Base-by-base conservation (phyloP, 2,329 filamentous ascomycete genomes). In the Fusarium tricinctum region DNA sequence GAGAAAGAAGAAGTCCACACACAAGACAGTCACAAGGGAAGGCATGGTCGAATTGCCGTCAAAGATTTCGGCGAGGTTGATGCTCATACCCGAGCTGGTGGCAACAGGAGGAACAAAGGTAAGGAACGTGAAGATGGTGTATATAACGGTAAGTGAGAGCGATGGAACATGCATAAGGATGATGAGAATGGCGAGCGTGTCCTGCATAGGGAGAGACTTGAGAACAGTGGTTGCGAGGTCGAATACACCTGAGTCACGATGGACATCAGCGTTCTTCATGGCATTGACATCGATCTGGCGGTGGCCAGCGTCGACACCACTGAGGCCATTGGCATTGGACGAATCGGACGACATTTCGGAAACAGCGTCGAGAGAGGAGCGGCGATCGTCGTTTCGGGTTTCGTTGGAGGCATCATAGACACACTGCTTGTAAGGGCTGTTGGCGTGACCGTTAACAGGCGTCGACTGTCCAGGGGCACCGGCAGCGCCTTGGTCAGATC, bases 181-280 rank as follows among this genome's bases (percentile, higher is more conserved):
- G 81, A 97, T 97, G 78, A 98, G 89, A 75, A 98, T 97, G 77
- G 95, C 94, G 81, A 97, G 93, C 64, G 95, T 97, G 82, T 98
- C 95, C 82, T 93, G 92, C 76, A 97, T 89, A 54, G 95, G 95
- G 75, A 94, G 95, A 52, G 94, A 93, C 75, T 89, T 90, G 78
- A 98, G 88, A 74, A 98, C 95, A 56, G 94, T 97, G 72, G 92
- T 88, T 68, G 92, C 91, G 69, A 97, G 85, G 73, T 92, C 90
- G 71, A 97, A 81, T 47, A 92, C 89, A 61, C 91, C 91, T 55
- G 89, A 84, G 76, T 91, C 89, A 72, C 89, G 89, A 75, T 92
- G 91, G 55, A 91, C 85, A 62, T 90, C 85, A 70, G 85, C 84
- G 72, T 91, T 88, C 79, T 90, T 91, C 76, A 88, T 86, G 70